A percentile compares a stretch with the other conserved stretches of the same genome.
These are phyloP conservation scores for Cytospora leucostoma DNA, from an alignment of 2,329 filamentous ascomycete species.

Conservation along the genomic window DNA sequence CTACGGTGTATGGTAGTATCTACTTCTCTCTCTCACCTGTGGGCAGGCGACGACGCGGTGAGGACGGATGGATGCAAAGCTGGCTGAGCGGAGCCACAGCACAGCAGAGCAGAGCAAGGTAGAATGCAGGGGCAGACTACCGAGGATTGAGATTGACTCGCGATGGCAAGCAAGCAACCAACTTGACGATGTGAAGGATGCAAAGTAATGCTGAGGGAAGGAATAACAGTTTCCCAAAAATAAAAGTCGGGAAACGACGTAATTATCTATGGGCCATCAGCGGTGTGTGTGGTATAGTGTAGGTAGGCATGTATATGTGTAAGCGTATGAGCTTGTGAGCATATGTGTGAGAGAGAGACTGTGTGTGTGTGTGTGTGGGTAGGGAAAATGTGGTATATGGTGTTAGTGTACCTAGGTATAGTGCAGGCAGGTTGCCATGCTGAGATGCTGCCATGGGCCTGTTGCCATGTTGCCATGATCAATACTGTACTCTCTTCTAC, in stretches of 20 bases:
- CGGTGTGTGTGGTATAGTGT: background rate
- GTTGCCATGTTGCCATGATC: slow-evolving; percentile 1
- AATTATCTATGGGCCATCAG: background rate
- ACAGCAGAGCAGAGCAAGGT: background rate
- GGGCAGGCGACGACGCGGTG: background rate
- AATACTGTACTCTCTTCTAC: background rate
- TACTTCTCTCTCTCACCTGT: background rate
- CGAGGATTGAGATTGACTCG: background rate
- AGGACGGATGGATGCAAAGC: background rate
- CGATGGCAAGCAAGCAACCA: background rate
- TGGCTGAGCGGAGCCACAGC: background rate
- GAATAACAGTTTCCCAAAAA: background rate
- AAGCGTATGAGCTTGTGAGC: background rate
- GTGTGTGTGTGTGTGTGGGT: background rate
- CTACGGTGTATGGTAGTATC: background rate
- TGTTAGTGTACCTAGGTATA: background rate
- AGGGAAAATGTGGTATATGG: background rate
- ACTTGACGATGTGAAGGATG: slow-evolving; percentile 4
- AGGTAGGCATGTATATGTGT: background rate
- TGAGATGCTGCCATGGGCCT: background rate
- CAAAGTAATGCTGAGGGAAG: background rate
- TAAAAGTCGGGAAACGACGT: background rate
- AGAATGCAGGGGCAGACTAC: background rate
- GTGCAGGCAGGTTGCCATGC: background rate
- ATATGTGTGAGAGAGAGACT: too few species aligned